Evolutionary conservation across 2,329 filamentous ascomycete species (phyloP), one percentile per base, ranked within the genome.

Genomic region (Monilinia fructicola): DNA sequence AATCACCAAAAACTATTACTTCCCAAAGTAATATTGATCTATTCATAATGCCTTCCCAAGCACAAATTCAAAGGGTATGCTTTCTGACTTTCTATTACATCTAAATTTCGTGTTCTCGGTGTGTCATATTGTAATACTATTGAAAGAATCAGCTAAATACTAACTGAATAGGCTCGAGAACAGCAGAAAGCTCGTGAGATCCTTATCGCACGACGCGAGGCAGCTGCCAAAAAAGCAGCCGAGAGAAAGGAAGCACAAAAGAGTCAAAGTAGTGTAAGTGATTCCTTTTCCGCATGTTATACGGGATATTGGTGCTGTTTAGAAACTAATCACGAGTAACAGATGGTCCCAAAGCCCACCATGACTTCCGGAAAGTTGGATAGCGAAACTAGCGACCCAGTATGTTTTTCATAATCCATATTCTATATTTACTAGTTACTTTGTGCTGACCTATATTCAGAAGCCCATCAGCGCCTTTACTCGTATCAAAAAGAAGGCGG

Each of bases 31-130:
- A 26, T 9, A 52, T 28, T 12, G 1, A 52, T 6, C 12, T 28
- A 60, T 38, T 50, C 58, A 52, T 4, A 23, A 61, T 61, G 58
- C 21, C 44, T 50, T 35, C 44, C 7, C 58, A 50, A 61, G 16
- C 40, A 42, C 28, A 26, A 26, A 6, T 0, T 2, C 18, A 40
- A 16, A 61, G 21, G 31, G 56, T 60, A 38, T 18, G 56, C 12
- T 11, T 21, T 48, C 21, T 60, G 56, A 48, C 44, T 31, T 5
- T 46, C 11, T 4, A n/a, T 16, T 11, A 14, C 3, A 5, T 38
- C 11, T 35, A 11, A 6, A 9, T 35, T 14, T 16, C 18, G 16
- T 5, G n/a, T 10, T 2, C 7, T 18, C 23, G 10, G 11, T 16
- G 4, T 10, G 1, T 12, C 14, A 7, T 5, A 6, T 35, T 7